Evolutionary conservation across 2,329 filamentous ascomycete genomes (phyloP).

Genomic region (Phyllosticta citrichinensis): DNA sequence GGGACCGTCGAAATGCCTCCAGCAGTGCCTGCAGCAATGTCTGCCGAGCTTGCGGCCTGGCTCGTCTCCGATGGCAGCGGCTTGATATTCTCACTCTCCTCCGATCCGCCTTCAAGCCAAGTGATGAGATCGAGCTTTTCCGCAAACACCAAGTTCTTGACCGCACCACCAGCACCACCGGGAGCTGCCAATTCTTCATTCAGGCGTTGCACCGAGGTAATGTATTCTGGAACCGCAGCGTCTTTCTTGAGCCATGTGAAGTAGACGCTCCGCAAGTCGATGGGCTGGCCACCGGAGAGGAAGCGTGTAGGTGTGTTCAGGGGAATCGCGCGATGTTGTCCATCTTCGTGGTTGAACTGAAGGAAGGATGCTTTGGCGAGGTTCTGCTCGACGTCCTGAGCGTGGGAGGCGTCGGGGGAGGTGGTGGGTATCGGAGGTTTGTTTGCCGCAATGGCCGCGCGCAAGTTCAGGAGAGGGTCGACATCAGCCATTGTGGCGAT

Average conservation of each 20-base stretch:
- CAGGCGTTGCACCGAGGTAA: constrained; percentile 67
- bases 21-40: constrained; percentile 41
- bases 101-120: constrained; percentile 79
- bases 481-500: constrained; percentile 43
- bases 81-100: constrained; percentile 81
- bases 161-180: constrained; percentile 51
- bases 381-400: constrained; percentile 48
- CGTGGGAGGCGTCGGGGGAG: constrained; percentile 52
- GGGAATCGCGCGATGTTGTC: constrained; percentile 48
- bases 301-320: constrained; percentile 76
- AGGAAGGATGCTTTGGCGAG: constrained; percentile 49
- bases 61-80: constrained; percentile 56
- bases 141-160: constrained; percentile 84
- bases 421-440: constrained; percentile 64
- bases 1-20: constrained; percentile 31
- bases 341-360: constrained; percentile 54
- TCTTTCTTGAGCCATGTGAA: constrained; percentile 95
- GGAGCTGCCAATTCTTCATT: constrained; percentile 59
- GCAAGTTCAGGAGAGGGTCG: constrained; percentile 75
- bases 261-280: constrained; percentile 89
- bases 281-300: constrained; percentile 55
- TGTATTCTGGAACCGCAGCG: constrained; percentile 81
- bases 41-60: constrained; percentile 35
- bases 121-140: constrained; percentile 86
- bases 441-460: constrained; percentile 66